Evolutionary conservation across 1,284 basidiomycete genomes (phyloP).

Genomic region (Testicularia cyperi): DNA sequence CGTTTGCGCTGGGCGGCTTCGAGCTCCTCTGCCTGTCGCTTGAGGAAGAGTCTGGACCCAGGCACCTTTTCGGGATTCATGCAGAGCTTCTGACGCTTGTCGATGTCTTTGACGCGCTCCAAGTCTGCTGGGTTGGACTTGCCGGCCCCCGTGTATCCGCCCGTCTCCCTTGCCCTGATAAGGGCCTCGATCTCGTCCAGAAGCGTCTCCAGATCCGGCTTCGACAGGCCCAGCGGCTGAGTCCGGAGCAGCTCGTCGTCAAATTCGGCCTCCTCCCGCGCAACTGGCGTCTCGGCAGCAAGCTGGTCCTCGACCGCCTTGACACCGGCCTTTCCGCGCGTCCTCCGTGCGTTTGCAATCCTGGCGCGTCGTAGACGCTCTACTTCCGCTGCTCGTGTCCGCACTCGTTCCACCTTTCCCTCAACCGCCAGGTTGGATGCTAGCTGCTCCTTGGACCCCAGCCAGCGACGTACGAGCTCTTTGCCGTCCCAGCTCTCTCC

Average conservation of each 20-base stretch:
- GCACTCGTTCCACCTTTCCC: conserved; percentile 5
- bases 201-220: conserved; percentile 69
- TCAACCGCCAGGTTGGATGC: conserved; percentile 2
- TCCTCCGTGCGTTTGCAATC: conserved; percentile 8
- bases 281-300: background rate
- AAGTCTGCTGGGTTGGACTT: conserved; percentile 25
- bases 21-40: conserved; percentile 1
- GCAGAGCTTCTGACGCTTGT: conserved; percentile 30
- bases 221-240: conserved; percentile 61
- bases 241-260: conserved; percentile 14
- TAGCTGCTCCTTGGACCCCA: conserved; percentile 23
- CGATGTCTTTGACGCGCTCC: conserved; percentile 44
- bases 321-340: conserved; percentile 20
- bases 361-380: conserved; percentile 10
- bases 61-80: conserved; percentile 2
- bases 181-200: conserved; percentile 62
- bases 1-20: background rate
- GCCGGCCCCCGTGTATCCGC: conserved; percentile 17
- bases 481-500: conserved; percentile 37
- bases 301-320: conserved; percentile 26
- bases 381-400: conserved; percentile 9
- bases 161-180: conserved; percentile 6
- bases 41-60: background rate
- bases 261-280: conserved; percentile 4
- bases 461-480: conserved; percentile 70